Evolutionary conservation across 805 yeast genomes (phyloP), one percentile per base, ranked within the genome.

Genomic region (Candida vaughaniae): DNA sequence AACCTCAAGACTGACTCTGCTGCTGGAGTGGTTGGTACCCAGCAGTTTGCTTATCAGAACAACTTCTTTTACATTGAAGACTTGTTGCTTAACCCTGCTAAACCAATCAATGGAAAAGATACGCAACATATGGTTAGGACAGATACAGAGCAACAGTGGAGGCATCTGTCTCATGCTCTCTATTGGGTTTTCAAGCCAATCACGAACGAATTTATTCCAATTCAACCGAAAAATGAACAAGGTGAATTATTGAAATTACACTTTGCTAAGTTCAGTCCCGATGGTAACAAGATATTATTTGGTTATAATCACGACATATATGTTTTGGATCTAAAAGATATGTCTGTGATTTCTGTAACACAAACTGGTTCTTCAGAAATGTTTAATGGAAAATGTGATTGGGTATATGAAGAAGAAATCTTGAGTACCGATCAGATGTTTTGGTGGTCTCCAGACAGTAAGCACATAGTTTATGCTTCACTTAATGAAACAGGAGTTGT

Each of bases 361-460:
- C 41, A 44, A 4, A 83, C 77, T 52, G 90, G 89, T 0, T 61
- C 71, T 9, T 51, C 44, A 0, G 59, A 69, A 12, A 62, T 83
- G 3, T 69, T 73, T 42, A 80, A 85, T 47, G 95, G 87, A 5
- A 80, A 71, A 44, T 80, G 90, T 0, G 93, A 85, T 51, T 85
- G 95, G 93, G 81, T 85, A 1, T 85, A 85, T 55, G 95, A 85
- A 55, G 95, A 85, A 52, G 95, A 85, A 50, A 85, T 85, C 1
- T 58, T 80, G 9, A 71, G 71, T 0, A 49, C 62, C 11, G 90
- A 82, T 43, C 59, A 55, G 23, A 78, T 84, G 0, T 61, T 84
- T 9, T 84, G 88, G 85, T 85, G 91, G 89, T 64, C 81, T 11
- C 81, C 83, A 1, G 77, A 78, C 44, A 85, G 81, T 45, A 55